Evolutionary conservation across 2,329 filamentous ascomycete genomes (phyloP).

Genomic region (Neurospora sp.): DNA sequence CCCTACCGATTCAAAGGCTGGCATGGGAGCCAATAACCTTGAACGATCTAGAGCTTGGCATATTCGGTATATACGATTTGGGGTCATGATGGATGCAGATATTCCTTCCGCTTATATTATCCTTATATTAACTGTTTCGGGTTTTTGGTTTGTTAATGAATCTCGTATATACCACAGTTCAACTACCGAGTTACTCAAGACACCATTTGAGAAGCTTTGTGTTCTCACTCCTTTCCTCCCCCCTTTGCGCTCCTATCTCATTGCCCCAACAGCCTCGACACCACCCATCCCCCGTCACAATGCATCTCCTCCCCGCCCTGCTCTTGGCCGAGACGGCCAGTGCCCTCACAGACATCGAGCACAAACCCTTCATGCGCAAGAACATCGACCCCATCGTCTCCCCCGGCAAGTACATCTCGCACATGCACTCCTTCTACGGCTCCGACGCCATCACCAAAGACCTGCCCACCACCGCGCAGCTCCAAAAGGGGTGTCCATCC

Average conservation of each 20-base stretch:
- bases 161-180: neutral
- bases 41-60: neutral
- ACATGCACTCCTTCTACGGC: conserved; percentile 35
- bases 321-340: conserved; percentile 1
- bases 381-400: conserved; percentile 35
- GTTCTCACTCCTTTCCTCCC: neutral
- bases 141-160: neutral
- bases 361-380: conserved; percentile 29
- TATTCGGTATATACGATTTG: neutral
- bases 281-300: neutral
- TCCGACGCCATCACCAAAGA: conserved; percentile 31
- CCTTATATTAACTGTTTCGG: neutral
- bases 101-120: neutral
- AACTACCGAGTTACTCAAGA: neutral
- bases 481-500: conserved; percentile 31
- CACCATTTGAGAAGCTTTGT: neutral
- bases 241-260: neutral
- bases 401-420: conserved; percentile 30
- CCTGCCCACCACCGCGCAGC: conserved; percentile 24
- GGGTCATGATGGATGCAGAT: neutral
- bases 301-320: neutral
- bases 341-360: conserved; percentile 5
- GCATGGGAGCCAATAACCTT: neutral
- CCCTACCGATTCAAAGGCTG: neutral
- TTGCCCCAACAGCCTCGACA: neutral